Evolutionary conservation across 176 grass and related monocot species (phyloP).

Genomic region (Raddia distichophylla): DNA sequence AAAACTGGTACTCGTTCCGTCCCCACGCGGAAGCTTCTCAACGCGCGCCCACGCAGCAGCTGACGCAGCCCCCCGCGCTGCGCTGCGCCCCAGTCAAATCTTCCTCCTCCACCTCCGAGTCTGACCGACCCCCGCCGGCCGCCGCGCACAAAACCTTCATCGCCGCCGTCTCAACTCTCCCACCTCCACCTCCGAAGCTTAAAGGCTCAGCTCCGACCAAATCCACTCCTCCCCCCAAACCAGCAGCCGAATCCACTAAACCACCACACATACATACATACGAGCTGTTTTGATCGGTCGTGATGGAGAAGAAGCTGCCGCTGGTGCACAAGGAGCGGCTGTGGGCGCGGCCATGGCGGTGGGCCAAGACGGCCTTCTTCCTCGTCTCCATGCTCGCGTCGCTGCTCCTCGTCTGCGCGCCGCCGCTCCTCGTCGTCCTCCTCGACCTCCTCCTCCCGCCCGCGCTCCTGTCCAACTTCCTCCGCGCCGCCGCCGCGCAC

Average conservation of each 20-base stretch:
- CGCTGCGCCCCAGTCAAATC: constrained; percentile 36
- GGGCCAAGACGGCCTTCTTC: constrained; percentile 89
- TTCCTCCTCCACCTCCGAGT: neutral
- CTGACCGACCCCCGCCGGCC: neutral
- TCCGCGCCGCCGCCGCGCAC: neutral
- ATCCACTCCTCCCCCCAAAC: constrained; percentile 11
- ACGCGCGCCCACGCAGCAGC: constrained; percentile 27
- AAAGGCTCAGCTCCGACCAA: constrained; percentile 41
- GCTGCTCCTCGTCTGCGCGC: constrained; percentile 95
- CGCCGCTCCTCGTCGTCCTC: constrained; percentile 81
- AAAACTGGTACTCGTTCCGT: too few relatives aligned
- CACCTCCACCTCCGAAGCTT: neutral
- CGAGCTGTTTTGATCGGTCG: neutral
- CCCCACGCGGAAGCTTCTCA: constrained; percentile 41
- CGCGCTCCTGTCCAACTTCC: constrained; percentile 63
- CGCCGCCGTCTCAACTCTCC: neutral
- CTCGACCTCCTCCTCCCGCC: constrained; percentile 88
- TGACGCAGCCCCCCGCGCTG: constrained; percentile 7
- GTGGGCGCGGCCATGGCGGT: constrained; percentile 72
- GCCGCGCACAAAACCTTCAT: neutral
- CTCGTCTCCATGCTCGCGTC: constrained; percentile 81
- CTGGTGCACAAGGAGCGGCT: constrained; percentile 48
- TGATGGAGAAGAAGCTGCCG: constrained; percentile 73
- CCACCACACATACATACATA: too few relatives aligned
- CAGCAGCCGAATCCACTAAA: neutral